Evolutionary conservation across 345 rosid species (phyloP), one percentile per base, ranked within the genome.

Genomic region (Chamaenerion angustifolium): DNA sequence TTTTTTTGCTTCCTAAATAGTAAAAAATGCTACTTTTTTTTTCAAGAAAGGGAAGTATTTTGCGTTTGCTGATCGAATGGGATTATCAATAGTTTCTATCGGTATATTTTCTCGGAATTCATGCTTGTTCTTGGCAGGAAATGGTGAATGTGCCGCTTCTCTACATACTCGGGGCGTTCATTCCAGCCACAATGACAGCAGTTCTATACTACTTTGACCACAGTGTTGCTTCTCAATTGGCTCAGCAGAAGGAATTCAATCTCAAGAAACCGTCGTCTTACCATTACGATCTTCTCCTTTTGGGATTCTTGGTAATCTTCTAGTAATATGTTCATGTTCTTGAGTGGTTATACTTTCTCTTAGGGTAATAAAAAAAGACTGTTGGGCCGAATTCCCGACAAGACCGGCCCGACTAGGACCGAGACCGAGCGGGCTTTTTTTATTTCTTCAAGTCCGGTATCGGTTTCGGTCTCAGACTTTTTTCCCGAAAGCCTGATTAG

Each of bases 131-230:
- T 52, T 21, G 54, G 18, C 71, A 74, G 83, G 78, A 78, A 67
- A 78, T 78, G 83, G 14, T 62, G 63, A 18, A 63, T 57, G 83
- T 78, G 57, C 80, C 83, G 16, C 67, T 76, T 17, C 56, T 78
- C 21, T 78, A 78, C 51, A 78, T 78, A 52, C 61, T 78, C 48
- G 83, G 80, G 57, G 78, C 83, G 40, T 67, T 78, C 56, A 72
- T 78, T 64, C 83, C 83, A 17, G 83, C 83, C 52, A 78, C 83
- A 47, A 78, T 78, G 83, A 78, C 75, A 62, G 83, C 80, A 0
- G 83, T 77, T 48, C 80, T 77, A 27, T 77, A 74, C 66, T 77
- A 77, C 73, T 77, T 77, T 56, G 83, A 78, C 65, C 83, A 78
- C 64, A 78, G 83, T 43, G 78, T 78, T 52, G 83, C 83, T 12